These are phyloP conservation scores for Botrytis deweyae DNA, from an alignment of 2,329 filamentous ascomycete genomes.

Conservation along the genomic window DNA sequence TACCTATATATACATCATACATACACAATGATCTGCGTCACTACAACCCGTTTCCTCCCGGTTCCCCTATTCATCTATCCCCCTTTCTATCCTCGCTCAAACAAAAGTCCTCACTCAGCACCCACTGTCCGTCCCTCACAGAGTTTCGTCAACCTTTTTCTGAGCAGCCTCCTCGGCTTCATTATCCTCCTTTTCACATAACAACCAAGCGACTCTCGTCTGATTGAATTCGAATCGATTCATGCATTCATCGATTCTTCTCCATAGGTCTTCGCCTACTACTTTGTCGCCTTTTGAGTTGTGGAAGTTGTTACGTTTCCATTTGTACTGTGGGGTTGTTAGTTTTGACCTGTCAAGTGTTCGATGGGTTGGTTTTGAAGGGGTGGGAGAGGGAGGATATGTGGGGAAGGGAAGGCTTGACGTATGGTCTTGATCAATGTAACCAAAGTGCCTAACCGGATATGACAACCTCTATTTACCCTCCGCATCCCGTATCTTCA, in stretches of 20 bases:
- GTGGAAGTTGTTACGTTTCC: constrained; percentile 19
- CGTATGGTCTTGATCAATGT: background rate
- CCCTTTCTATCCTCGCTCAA: background rate
- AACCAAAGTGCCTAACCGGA: too few species aligned
- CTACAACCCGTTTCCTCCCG: background rate
- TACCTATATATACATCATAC: background rate
- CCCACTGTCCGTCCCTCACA: background rate
- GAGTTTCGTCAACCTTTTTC: background rate
- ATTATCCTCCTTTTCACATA: constrained; percentile 18
- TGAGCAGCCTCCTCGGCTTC: constrained; percentile 1
- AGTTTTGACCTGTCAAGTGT: background rate
- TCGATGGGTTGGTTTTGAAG: background rate
- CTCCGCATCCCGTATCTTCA: too few species aligned
- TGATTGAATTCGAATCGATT: constrained; percentile 5
- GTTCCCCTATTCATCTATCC: background rate
- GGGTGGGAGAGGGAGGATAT: too few species aligned
- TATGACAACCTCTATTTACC: background rate
- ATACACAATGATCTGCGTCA: background rate
- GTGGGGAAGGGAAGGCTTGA: too few species aligned
- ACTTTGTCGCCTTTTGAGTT: constrained; percentile 17
- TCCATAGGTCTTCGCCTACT: constrained; percentile 11
- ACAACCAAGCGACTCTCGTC: constrained; percentile 19
- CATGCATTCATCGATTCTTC: constrained; percentile 13
- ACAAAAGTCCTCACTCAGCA: background rate
- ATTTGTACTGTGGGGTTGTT: constrained; percentile 18